Evolutionary conservation across 2,329 filamentous ascomycete genomes (phyloP).

Genomic region (Ophiostoma quercus): DNA sequence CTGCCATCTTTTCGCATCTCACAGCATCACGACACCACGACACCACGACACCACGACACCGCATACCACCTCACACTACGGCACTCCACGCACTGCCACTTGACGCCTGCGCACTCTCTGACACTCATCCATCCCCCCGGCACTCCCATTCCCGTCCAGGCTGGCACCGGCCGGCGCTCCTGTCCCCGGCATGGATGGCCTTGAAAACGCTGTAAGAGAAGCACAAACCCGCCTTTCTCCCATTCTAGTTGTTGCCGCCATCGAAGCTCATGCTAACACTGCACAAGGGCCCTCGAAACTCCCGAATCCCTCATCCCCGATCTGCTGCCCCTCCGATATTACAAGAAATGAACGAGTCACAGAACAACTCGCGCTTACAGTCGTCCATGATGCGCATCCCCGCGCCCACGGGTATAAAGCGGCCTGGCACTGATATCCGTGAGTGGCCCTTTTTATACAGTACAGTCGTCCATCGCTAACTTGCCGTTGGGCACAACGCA

Average conservation of each 20-base stretch:
- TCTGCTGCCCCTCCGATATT: slow-evolving; percentile 34
- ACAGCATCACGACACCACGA: not conserved
- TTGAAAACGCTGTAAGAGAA: slow-evolving; percentile 31
- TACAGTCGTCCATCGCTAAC: not conserved
- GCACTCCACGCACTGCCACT: not conserved
- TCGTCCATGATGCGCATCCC: slow-evolving; percentile 33
- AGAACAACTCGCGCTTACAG: slow-evolving; percentile 49
- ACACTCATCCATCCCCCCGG: not conserved
- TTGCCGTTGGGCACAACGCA: not conserved
- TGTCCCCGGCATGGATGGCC: slow-evolving; percentile 23
- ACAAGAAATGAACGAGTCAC: slow-evolving; percentile 55
- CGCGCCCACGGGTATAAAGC: slow-evolving; percentile 45
- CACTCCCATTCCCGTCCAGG: not conserved
- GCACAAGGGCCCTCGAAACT: slow-evolving; percentile 23
- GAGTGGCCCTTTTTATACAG: slow-evolving; percentile 18
- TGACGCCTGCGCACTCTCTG: not conserved
- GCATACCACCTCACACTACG: not conserved
- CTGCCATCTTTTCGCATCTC: slow-evolving; percentile 7
- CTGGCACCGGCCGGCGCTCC: not conserved
- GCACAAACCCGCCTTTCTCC: no score
- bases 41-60: not conserved
- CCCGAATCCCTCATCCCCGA: slow-evolving; percentile 28
- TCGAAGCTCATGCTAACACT: not conserved
- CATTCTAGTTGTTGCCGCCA: not conserved
- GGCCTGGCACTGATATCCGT: slow-evolving; percentile 35